A percentile compares a stretch with the other conserved stretches of the same genome.
Conservation (phyloP, 2,329 filamentous ascomycete species). For the Colletotrichum plurivorum region DNA sequence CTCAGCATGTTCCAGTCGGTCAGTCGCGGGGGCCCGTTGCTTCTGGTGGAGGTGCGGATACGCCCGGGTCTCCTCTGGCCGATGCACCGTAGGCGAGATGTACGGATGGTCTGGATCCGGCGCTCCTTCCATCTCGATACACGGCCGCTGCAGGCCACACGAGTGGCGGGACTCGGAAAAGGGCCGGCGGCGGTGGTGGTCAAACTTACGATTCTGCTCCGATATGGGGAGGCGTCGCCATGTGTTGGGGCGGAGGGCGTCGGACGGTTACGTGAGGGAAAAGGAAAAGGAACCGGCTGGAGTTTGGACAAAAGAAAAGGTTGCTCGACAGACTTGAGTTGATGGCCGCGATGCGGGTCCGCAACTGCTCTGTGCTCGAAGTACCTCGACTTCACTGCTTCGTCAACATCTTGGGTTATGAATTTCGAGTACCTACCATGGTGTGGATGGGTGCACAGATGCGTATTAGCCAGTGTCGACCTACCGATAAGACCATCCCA, state of each 20-base stretch:
- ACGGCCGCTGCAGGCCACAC: constrained; percentile 11
- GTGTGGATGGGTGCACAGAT: too few relatives aligned
- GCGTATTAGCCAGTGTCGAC: too few relatives aligned
- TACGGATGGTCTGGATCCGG: constrained; percentile 15
- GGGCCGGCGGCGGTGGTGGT: background rate
- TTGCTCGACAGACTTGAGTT: constrained; percentile 32
- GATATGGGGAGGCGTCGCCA: constrained; percentile 14
- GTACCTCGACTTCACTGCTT: too few relatives aligned
- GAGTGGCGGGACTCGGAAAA: constrained; percentile 3
- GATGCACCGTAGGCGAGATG: constrained; percentile 6
- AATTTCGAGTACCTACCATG: too few relatives aligned
- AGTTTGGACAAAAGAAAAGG: constrained; percentile 20
- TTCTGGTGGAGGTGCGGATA: constrained; percentile 30
- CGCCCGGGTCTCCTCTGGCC: constrained; percentile 25
- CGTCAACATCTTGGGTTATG: too few relatives aligned
- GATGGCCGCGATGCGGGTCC: constrained; percentile 17
- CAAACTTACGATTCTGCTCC: constrained; percentile 30
- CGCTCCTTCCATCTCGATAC: constrained; percentile 27
- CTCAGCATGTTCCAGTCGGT: too few relatives aligned
- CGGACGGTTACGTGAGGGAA: constrained; percentile 10
- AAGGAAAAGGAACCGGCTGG: background rate
- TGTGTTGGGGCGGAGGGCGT: constrained; percentile 3
- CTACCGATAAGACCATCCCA: too few relatives aligned
- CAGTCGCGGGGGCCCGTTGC: constrained; percentile 12
- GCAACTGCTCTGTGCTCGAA: constrained; percentile 7